phyloP scores from a whole-genome alignment of 352 stramenopile genomes.

The Globisporangium barbulae region DNA sequence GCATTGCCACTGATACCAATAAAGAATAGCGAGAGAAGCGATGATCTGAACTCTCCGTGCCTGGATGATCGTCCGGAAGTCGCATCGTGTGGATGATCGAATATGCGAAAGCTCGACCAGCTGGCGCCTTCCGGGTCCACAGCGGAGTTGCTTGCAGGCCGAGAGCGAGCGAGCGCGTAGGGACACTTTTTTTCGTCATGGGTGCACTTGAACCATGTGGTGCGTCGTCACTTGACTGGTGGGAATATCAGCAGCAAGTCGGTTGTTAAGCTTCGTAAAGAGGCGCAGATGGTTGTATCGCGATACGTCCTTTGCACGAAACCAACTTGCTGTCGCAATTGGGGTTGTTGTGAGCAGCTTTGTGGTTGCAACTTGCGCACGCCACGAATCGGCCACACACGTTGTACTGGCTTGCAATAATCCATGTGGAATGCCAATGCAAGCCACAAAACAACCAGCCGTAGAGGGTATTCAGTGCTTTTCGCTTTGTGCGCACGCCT shows the following conservation, averaged over 20 bases:
- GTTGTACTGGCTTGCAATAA: not conserved
- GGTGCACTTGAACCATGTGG: not conserved
- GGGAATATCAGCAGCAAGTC: not conserved
- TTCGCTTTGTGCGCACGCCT: not conserved
- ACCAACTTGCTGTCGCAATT: not conserved
- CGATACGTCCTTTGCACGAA: not conserved
- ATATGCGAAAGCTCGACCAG: not conserved
- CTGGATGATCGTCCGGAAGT: not conserved
- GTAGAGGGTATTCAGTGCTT: not conserved
- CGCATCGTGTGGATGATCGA: too few relatives aligned
- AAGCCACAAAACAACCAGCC: conserved; percentile 2
- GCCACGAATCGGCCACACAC: conserved; percentile 3
- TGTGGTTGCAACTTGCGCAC: conserved; percentile 2
- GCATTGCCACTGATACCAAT: not conserved
- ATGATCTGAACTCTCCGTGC: not conserved
- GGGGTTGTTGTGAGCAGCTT: not conserved
- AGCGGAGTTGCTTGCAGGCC: not conserved
- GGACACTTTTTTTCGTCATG: conserved; percentile 10
- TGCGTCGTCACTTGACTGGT: not conserved
- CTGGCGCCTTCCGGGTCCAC: not conserved
- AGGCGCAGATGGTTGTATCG: not conserved
- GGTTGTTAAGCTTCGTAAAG: not conserved
- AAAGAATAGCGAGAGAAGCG: too few relatives aligned
- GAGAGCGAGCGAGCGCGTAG: not conserved
- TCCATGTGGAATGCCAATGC: not conserved